These are phyloP conservation scores for Tricholoma saponaceum DNA, from an alignment of 768 basidiomycete species.

Conservation along the genomic window DNA sequence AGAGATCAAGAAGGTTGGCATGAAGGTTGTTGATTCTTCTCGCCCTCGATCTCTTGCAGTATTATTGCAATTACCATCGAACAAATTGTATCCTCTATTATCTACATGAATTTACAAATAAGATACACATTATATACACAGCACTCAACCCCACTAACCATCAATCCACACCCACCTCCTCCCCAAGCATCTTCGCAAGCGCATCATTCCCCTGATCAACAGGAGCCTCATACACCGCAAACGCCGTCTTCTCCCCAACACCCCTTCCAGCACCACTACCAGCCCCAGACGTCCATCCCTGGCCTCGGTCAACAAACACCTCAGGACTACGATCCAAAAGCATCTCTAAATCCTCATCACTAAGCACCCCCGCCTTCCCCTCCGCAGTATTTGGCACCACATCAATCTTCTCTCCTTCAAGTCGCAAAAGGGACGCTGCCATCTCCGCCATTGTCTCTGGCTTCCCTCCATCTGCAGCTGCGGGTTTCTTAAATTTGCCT, in stretches of 20 bases:
- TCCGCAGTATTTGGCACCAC: conserved; percentile 73
- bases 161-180: conserved; percentile 22
- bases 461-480: conserved; percentile 44
- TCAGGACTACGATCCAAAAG: conserved; percentile 76
- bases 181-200: conserved; percentile 65
- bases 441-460: conserved; percentile 73
- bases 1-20: too few relatives aligned
- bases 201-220: conserved; percentile 61
- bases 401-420: conserved; percentile 89
- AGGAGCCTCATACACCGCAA: conserved; percentile 75
- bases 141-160: not conserved
- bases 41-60: too few relatives aligned
- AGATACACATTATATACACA: not conserved
- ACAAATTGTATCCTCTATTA: not conserved
- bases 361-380: conserved; percentile 70
- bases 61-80: too few relatives aligned
- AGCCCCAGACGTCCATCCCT: conserved; percentile 65
- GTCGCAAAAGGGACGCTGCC: conserved; percentile 68
- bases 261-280: conserved; percentile 3
- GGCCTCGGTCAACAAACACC: conserved; percentile 66
- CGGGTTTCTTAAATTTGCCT: conserved; percentile 85
- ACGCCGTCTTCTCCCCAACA: conserved; percentile 47
- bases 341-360: conserved; percentile 74
- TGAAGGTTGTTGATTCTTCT: too few relatives aligned
- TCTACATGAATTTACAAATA: not conserved